Base-by-base conservation (phyloP, 2,329 filamentous ascomycete species). In the Fusarium foetens region DNA sequence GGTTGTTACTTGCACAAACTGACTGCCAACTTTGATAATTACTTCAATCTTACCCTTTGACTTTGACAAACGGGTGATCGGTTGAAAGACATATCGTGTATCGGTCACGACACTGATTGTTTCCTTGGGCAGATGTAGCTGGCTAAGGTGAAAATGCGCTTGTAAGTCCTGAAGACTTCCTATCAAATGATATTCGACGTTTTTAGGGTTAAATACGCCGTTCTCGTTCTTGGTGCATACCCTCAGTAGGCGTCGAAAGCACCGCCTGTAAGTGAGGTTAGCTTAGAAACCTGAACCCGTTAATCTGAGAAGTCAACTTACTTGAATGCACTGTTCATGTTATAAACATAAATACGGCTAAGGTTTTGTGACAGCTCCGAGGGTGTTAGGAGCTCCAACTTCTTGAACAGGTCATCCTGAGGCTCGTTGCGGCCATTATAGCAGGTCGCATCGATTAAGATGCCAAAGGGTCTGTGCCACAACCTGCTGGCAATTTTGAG, bases 21-120 rank as follows among this genome's bases (percentile, higher is more conserved):
- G 90, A 73, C 86, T 90, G 42, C 91, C 91, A 27, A 93, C 87
- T 78, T 91, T 92, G 76, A 93, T 90, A 33, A 87, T 83, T 8
- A 93, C 91, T 36, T 92, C 90, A 38, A 92, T 90, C 75, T 91
- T 90, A n/a, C 90, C 90, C 73, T 91, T 91, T 4, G 90, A 90
- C 75, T 91, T 91, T 3, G 91, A 92, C 41, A 92, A 82, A 48
- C 90, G 83, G 4, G 87, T 92, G 59, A 92, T 88, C 6, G 89
- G 87, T 67, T 92, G 89, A 75, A 90, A 92, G 25, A 91, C 86
- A 74, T 88, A 91, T 71, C 89, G 85, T 11, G 89, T 89, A 75
- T 93, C 91, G 5, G 87, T 90, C 6, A 92, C 88, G 25, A 92
- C 88, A 72, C 88, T 91, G 72, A 92, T 90, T 2, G 91, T 93